Conservation (phyloP, 2,329 filamentous ascomycete genomes). For the Arthroderma sp. region DNA sequence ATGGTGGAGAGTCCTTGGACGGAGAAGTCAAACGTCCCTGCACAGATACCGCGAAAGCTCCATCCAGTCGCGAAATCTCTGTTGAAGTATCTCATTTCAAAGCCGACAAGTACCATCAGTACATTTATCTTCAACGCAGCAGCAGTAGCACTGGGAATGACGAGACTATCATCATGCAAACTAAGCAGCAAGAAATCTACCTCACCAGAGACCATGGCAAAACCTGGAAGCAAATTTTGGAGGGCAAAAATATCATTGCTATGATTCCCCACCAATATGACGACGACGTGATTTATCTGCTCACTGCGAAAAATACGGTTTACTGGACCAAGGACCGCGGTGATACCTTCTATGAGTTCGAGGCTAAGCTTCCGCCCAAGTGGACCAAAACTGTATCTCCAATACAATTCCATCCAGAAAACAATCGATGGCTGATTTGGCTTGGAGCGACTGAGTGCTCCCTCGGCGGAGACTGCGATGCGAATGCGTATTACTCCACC, state of each 20-base stretch:
- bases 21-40: slow-evolving; percentile 64
- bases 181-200: slow-evolving; percentile 48
- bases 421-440: slow-evolving; percentile 88
- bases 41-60: slow-evolving; percentile 44
- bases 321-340: slow-evolving; percentile 75
- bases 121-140: slow-evolving; percentile 67
- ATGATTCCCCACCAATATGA: slow-evolving; percentile 71
- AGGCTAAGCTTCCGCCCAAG: slow-evolving; percentile 52
- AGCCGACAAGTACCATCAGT: slow-evolving; percentile 41
- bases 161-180: slow-evolving; percentile 58
- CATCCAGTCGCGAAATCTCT: slow-evolving; percentile 53
- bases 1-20: slow-evolving; percentile 53
- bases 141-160: slow-evolving; percentile 51
- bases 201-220: slow-evolving; percentile 81
- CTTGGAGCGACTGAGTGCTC: slow-evolving; percentile 57
- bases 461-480: slow-evolving; percentile 49
- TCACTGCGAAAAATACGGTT: slow-evolving; percentile 55
- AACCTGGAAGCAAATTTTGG: slow-evolving; percentile 59
- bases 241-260: slow-evolving; percentile 53
- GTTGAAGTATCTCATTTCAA: slow-evolving; percentile 51
- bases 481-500: slow-evolving; percentile 60
- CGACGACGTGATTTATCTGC: slow-evolving; percentile 76
- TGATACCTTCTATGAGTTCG: slow-evolving; percentile 57
- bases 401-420: slow-evolving; percentile 67
- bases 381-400: slow-evolving; percentile 37